Evolutionary conservation across 768 basidiomycete genomes (phyloP), one percentile per base, ranked within the genome.

Genomic region (Suillus weaverae): DNA sequence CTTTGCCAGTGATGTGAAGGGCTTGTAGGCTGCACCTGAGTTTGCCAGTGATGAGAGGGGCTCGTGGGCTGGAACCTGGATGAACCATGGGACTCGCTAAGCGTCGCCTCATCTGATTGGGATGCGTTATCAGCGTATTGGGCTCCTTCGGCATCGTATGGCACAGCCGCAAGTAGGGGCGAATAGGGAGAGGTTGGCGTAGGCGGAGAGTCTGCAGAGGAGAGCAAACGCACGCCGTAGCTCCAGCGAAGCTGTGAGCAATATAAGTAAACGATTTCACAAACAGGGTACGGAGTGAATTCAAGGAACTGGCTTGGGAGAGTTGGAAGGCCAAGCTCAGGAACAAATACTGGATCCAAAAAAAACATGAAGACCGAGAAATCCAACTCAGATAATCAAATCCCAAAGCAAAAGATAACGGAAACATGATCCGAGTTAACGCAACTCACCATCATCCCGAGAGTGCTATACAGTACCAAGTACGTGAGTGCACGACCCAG

Each of bases 401-500:
- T 26, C 26, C 50, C 0, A 51, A 51, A 20, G 5, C 10, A 20
- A 54, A 33, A n/a, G 39, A 39, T 16, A 46, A 7, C 7, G 1
- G 48, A 4, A 16, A 50, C 7, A 6, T 13, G 1, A 50, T 50
- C 44, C 54, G 56, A 50, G 22, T 39, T 61, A 22, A 51, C 5
- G 53, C 53, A 36, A 83, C 90, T 70, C 71, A 95, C 92, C 71
- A 98, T 87, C 95, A 97, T 97, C 51, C 97, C 97, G 38, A 99
- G 83, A 0, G 96, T 97, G 64, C 92, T 95, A 75, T 96, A 96
- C 26, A 98, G 82, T 8, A 97, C 93, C 53, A 97, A 84, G 72
- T 97, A 96, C 0, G 91, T 91, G 63, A 97, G 79, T 0, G 93
- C 94, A 9, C 97, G 85, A 36, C 96, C 96, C 36, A 98, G 84